Conservation (phyloP, 345 rosid genomes). For the Clarkia xantiana region DNA sequence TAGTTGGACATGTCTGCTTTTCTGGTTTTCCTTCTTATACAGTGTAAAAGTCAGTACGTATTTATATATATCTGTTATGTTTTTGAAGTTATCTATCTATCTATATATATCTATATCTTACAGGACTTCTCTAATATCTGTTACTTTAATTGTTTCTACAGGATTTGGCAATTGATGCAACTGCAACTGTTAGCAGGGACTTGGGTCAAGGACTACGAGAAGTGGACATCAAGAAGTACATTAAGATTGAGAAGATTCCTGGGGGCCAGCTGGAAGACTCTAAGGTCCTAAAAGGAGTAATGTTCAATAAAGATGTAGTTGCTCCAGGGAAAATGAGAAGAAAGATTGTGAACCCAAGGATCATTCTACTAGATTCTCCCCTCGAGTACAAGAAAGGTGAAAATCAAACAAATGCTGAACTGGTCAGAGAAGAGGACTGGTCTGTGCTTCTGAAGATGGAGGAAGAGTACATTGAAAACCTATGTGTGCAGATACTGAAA, state of each 20-base stretch:
- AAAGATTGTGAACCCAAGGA: constrained; percentile 68
- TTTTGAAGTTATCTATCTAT: too few relatives aligned
- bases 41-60: too few relatives aligned
- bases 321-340: constrained; percentile 97
- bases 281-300: constrained; percentile 80
- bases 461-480: constrained; percentile 77
- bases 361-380: constrained; percentile 83
- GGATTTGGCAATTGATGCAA: constrained; percentile 96
- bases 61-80: too few relatives aligned
- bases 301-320: constrained; percentile 88
- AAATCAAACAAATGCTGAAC: constrained; percentile 92
- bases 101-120: too few relatives aligned
- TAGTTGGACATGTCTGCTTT: background rate
- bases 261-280: constrained; percentile 97
- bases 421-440: constrained; percentile 93
- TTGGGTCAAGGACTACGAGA: constrained; percentile 94
- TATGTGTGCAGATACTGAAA: constrained; percentile 71
- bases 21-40: background rate
- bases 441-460: constrained; percentile 69
- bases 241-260: constrained; percentile 93
- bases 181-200: constrained; percentile 70
- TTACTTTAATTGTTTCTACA: constrained; percentile 13
- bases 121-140: too few relatives aligned
- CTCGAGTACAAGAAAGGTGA: constrained; percentile 98
- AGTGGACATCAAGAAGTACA: constrained; percentile 85